Percentiles rank a stretch among this genome's conserved stretches.
phyloP scores from a whole-genome alignment of 345 rosid species.

The Abelmoschus esculentus region DNA sequence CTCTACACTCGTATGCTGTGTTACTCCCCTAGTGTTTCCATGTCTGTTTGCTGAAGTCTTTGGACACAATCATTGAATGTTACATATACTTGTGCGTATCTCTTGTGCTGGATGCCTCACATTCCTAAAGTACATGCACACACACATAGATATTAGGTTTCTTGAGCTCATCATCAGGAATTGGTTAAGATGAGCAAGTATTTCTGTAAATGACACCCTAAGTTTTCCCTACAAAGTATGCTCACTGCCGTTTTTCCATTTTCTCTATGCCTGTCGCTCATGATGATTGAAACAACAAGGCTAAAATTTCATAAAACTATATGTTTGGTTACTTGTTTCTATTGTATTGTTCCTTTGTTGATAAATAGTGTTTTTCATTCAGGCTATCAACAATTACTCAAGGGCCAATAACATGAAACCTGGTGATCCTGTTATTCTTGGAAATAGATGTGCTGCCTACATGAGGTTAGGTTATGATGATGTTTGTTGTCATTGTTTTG shows the following conservation, averaged over 20 bases:
- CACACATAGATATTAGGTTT: too few relatives aligned
- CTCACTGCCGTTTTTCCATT: background rate
- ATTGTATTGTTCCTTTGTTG: background rate
- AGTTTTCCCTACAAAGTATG: background rate
- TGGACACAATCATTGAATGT: too few relatives aligned
- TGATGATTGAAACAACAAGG: background rate
- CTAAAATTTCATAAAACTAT: background rate
- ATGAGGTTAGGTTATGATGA: constrained; percentile 43
- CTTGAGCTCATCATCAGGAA: too few relatives aligned
- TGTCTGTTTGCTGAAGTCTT: too few relatives aligned
- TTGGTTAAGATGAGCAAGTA: too few relatives aligned
- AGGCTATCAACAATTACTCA: constrained; percentile 72
- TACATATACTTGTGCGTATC: too few relatives aligned
- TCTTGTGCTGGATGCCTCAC: too few relatives aligned
- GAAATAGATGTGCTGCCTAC: constrained; percentile 75
- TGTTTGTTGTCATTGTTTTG: background rate
- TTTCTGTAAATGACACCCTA: too few relatives aligned
- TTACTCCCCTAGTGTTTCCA: too few relatives aligned
- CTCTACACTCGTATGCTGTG: too few relatives aligned
- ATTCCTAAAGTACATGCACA: too few relatives aligned
- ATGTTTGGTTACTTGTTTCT: background rate
- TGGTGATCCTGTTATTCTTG: constrained; percentile 61
- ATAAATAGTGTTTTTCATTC: constrained; percentile 14
- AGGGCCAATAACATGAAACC: constrained; percentile 72
- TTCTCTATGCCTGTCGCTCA: background rate